These are phyloP conservation scores for Cyclostephanos tholiformis DNA, from an alignment of 108 stramenopile genomes.

Conservation along the genomic window DNA sequence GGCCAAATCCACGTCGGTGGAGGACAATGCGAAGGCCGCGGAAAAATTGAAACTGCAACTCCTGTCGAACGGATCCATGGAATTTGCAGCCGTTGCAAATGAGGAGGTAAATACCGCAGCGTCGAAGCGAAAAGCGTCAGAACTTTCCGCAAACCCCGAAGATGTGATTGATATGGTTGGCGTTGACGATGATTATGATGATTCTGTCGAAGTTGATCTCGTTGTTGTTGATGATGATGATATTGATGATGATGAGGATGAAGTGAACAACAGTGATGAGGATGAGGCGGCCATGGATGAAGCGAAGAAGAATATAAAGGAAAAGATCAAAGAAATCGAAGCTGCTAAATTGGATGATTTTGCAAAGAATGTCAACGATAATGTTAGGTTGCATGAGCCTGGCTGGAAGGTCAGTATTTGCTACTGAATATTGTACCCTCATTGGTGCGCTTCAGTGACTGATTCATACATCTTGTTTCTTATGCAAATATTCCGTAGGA, in stretches of 20 bases:
- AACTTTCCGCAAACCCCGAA: conserved; percentile 44
- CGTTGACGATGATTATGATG: conserved; percentile 48
- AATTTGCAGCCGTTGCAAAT: conserved; percentile 19
- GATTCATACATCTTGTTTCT: conserved; percentile 9
- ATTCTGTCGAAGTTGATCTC: conserved; percentile 32
- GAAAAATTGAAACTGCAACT: conserved; percentile 63
- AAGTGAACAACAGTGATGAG: conserved; percentile 58
- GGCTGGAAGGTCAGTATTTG: conserved; percentile 88
- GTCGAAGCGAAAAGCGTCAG: conserved; percentile 46
- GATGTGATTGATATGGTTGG: conserved; percentile 55
- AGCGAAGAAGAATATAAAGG: conserved; percentile 62
- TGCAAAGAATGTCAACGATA: conserved; percentile 84
- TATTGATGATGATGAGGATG: conserved; percentile 49
- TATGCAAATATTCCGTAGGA: conserved; percentile 33
- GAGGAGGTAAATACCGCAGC: conserved; percentile 35
- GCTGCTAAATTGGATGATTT: conserved; percentile 80
- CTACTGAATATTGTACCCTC: neutral
- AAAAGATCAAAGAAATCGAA: conserved; percentile 73
- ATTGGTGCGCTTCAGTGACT: neutral
- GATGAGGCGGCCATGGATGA: conserved; percentile 41
- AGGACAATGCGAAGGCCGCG: conserved; percentile 72
- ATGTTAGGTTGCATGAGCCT: conserved; percentile 90
- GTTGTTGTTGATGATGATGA: conserved; percentile 51
- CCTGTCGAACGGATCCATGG: conserved; percentile 19
- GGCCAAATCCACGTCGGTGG: conserved; percentile 36